These are phyloP conservation scores for Chaetomiaceae sp. DNA, from an alignment of 2,329 filamentous ascomycete genomes.

Conservation along the genomic window DNA sequence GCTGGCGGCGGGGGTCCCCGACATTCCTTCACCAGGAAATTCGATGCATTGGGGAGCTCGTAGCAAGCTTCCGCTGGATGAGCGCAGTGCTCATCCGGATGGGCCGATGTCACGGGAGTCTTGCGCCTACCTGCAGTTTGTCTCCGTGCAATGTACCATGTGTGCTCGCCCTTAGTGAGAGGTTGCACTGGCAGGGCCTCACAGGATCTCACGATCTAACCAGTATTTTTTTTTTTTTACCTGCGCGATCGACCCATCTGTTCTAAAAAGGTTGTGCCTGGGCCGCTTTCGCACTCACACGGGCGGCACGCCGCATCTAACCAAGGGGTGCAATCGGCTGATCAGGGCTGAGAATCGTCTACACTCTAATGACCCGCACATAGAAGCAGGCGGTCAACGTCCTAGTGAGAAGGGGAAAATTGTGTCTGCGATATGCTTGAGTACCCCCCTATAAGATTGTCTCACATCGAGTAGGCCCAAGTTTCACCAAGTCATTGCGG, in stretches of 20 bases:
- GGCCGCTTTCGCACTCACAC: neutral
- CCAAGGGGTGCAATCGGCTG: neutral
- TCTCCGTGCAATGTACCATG: neutral
- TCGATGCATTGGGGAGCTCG: neutral
- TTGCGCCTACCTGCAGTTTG: conserved; percentile 2
- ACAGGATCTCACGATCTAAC: neutral
- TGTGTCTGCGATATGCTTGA: neutral
- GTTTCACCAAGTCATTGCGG: neutral
- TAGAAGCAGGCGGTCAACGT: neutral
- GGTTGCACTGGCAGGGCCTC: neutral
- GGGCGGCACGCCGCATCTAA: neutral
- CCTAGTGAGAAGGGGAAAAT: neutral
- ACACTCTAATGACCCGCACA: too few relatives aligned
- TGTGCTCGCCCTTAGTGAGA: neutral
- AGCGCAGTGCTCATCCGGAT: neutral
- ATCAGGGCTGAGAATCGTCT: too few relatives aligned
- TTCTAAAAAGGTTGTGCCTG: neutral
- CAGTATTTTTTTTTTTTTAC: too few relatives aligned
- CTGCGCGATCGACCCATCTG: neutral
- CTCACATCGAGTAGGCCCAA: neutral
- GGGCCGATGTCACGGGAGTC: neutral
- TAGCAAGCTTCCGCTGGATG: neutral
- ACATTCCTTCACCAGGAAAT: conserved; percentile 3
- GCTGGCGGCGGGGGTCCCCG: conserved; percentile 14
- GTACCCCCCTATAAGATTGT: neutral